Evolutionary conservation across 106 monocot species (phyloP).

Genomic region (Alisma plantagoaquatica): DNA sequence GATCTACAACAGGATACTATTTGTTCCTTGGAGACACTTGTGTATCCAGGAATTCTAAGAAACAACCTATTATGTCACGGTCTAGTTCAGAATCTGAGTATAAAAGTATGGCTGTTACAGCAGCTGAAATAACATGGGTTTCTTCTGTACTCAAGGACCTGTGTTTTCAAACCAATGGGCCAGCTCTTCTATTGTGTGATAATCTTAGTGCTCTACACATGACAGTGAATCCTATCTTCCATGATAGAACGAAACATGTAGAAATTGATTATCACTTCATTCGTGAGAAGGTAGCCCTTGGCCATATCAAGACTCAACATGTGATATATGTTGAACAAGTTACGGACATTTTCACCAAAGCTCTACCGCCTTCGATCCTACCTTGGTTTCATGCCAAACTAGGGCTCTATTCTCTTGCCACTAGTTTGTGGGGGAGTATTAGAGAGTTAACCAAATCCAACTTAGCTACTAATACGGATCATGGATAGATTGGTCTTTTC

Average conservation of each 20-base stretch:
- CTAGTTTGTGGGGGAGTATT: too few species aligned
- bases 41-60: background rate
- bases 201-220: background rate
- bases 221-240: background rate
- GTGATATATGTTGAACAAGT: background rate
- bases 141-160: background rate
- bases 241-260: background rate
- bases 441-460: too few species aligned
- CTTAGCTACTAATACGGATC: too few species aligned
- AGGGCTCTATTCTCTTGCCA: too few species aligned
- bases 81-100: background rate
- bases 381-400: too few species aligned
- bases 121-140: background rate
- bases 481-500: too few species aligned
- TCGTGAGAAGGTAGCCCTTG: background rate
- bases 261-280: background rate
- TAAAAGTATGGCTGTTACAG: background rate
- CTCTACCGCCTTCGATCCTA: too few species aligned
- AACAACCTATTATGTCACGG: background rate
- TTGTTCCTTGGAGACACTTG: background rate
- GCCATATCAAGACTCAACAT: background rate
- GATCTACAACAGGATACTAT: background rate
- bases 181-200: background rate
- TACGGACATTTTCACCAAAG: slow-evolving; percentile 5
- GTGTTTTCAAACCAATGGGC: background rate